Percentiles rank a stretch among this genome's conserved stretches.
phyloP scores from a whole-genome alignment of 495 filamentous ascomycete species.

The Aspergillus avenaceus region DNA sequence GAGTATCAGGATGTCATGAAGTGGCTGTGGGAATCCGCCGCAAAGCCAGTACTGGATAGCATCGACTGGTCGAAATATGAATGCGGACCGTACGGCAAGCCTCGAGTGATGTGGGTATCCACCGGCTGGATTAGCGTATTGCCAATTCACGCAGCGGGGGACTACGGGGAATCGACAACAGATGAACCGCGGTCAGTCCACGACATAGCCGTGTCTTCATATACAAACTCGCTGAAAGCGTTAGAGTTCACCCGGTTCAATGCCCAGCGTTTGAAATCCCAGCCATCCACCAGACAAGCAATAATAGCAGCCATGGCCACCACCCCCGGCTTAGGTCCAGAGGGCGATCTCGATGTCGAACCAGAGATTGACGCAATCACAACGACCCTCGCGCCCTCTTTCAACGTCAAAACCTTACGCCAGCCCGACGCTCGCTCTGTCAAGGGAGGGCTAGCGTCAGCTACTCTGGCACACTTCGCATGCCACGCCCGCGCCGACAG shows the following conservation, averaged over 20 bases:
- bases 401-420: background rate
- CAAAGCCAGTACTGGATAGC: conserved; percentile 7
- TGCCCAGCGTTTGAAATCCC: background rate
- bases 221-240: conserved; percentile 9
- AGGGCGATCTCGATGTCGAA: conserved; percentile 2
- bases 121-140: conserved; percentile 10
- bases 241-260: conserved; percentile 1
- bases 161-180: background rate
- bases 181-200: conserved; percentile 3
- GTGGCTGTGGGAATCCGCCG: conserved; percentile 13
- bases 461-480: conserved; percentile 11
- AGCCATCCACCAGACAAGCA: background rate
- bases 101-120: conserved; percentile 12
- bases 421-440: background rate
- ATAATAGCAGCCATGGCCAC: conserved; percentile 11
- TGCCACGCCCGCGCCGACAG: conserved; percentile 13
- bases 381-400: background rate
- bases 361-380: conserved; percentile 4
- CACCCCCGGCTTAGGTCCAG: conserved; percentile 7
- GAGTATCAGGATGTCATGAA: conserved; percentile 5
- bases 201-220: conserved; percentile 10
- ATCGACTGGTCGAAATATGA: conserved; percentile 1
- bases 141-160: conserved; percentile 11
- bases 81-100: background rate
- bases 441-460: background rate